Conservation (phyloP, 768 basidiomycete species). For the Mycena rosella region DNA sequence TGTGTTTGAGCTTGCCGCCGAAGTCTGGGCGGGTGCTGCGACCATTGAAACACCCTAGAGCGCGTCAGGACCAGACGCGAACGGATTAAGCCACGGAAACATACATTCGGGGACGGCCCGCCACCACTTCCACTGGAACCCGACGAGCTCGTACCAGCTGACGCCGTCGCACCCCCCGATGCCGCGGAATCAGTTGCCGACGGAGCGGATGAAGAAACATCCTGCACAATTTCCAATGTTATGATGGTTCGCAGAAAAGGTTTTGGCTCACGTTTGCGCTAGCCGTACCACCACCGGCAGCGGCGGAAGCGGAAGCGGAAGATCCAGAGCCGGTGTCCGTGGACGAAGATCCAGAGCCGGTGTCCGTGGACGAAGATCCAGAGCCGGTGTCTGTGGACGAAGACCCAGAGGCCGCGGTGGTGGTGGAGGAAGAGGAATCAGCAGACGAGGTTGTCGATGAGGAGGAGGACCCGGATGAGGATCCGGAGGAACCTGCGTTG, state of each 20-base stretch:
- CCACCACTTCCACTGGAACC: conserved; percentile 25
- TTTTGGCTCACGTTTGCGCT: not conserved
- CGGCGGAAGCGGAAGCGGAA: conserved; percentile 34
- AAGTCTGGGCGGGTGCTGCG: conserved; percentile 22
- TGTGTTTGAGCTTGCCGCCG: conserved; percentile 1
- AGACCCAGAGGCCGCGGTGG: conserved; percentile 7
- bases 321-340: not conserved
- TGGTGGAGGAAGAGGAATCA: conserved; percentile 27
- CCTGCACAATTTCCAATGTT: conserved; percentile 21
- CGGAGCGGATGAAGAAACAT: conserved; percentile 39
- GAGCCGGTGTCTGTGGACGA: not conserved
- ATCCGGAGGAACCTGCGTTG: conserved; percentile 13
- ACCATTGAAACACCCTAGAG: conserved; percentile 16
- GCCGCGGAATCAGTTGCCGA: conserved; percentile 36
- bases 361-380: conserved; percentile 21
- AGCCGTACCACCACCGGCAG: conserved; percentile 20
- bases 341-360: too few relatives aligned
- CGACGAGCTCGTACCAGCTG: conserved; percentile 32
- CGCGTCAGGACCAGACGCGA: not conserved
- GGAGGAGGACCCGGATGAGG: conserved; percentile 13
- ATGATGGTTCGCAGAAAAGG: conserved; percentile 26
- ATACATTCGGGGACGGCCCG: conserved; percentile 40
- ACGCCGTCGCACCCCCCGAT: conserved; percentile 25
- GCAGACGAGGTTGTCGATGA: conserved; percentile 17
- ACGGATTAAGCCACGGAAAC: conserved; percentile 1